A percentile compares a stretch with the other conserved stretches of the same genome.
Evolutionary conservation across 345 rosid species (phyloP).

Genomic region (Salix udensis): DNA sequence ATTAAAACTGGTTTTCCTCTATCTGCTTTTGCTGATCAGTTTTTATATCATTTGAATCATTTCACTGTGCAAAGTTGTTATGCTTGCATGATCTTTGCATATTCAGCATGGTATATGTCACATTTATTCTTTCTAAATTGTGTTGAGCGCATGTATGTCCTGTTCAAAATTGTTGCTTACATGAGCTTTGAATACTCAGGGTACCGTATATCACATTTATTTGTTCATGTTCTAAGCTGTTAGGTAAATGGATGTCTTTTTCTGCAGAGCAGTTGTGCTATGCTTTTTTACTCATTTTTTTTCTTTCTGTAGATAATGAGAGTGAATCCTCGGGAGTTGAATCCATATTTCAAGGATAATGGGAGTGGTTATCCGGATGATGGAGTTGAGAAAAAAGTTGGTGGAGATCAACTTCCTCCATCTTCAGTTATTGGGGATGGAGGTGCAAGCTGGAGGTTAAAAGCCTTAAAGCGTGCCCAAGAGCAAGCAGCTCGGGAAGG

Average conservation of each 20-base stretch:
- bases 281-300: neutral
- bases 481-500: slow-evolving; percentile 96
- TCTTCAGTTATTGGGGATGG: slow-evolving; percentile 84
- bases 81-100: too few relatives aligned
- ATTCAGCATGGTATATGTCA: neutral
- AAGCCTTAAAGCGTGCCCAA: slow-evolving; percentile 77
- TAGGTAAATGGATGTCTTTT: neutral
- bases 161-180: too few relatives aligned
- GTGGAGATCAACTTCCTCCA: slow-evolving; percentile 39
- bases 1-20: too few relatives aligned
- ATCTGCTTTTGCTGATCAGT: too few relatives aligned
- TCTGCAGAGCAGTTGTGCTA: neutral
- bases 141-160: too few relatives aligned
- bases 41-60: too few relatives aligned
- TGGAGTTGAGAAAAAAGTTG: slow-evolving; percentile 37
- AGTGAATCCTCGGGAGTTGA: slow-evolving; percentile 71
- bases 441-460: slow-evolving; percentile 94
- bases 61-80: too few relatives aligned
- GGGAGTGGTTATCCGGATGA: slow-evolving; percentile 87
- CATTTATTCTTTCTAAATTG: neutral
- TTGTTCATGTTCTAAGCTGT: neutral
- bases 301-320: slow-evolving; percentile 34
- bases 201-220: neutral
- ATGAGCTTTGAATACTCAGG: neutral
- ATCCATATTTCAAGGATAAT: slow-evolving; percentile 71